Evolutionary conservation across 768 basidiomycete species (phyloP), one percentile per base, ranked within the genome.

Genomic region (Leccinellum rugosiceps): DNA sequence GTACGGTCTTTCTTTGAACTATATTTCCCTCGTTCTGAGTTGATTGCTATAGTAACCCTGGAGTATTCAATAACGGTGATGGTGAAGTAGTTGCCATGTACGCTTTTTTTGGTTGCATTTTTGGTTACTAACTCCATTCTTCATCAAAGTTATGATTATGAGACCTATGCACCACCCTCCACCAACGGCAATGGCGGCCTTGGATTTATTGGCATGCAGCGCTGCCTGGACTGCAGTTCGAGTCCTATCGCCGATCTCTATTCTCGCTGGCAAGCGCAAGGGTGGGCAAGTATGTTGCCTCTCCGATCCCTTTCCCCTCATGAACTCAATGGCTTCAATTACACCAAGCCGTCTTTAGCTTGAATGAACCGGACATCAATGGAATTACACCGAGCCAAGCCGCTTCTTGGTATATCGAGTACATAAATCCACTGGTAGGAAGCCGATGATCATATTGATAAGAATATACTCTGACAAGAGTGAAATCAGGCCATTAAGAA

Each of bases 161-260:
- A 76, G 54, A 76, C 75, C 15, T 71, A 67, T 41, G 34, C 58
- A 9, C 75, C 75, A 6, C 63, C 68, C 5, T 75, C 75, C 31
- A 67, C 66, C 13, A 74, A 74, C 44, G 75, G 75, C 1, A 63
- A 60, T 6, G 75, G 75, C 2, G 75, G 76, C 8, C 71, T 76
- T 11, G 66, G 64, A 5, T 76, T 77, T 60, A 73, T 76, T 6
- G 75, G 75, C 11, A 77, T 69, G 75, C 76, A 76, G 53, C 74
- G 70, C 9, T 76, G 74, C 54, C 50, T 64, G 6, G 74, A 76
- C 45, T 76, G 75, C n/a, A 54, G 21, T 54, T 76, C 75, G 7
- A 76, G 75, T 28, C 75, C 75, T 3, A 65, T 76, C 10, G 62
- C 59, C 5, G 56, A 68, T 25, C 71, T 76, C 23, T 56, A 62